Base-by-base conservation (phyloP, 805 yeast species). In the Pichia exigua region DNA sequence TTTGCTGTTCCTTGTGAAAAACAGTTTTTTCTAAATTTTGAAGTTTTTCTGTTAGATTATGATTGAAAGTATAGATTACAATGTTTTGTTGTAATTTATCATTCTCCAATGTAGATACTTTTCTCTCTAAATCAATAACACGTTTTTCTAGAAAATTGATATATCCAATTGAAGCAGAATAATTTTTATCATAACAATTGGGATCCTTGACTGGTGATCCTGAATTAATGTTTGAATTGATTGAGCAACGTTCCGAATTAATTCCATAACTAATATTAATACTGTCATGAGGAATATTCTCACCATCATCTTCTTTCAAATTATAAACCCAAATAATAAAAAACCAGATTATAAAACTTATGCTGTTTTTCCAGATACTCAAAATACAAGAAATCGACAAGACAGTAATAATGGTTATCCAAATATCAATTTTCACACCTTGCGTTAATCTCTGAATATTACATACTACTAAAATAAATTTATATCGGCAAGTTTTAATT, bases 11-110 rank as follows among this genome's bases (percentile, higher is more conserved):
- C n/a, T 35, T 41, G 22, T 50, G 40, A 11, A 44, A 39, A 15
- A 49, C 5, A 4, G 8, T 12, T 30, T 50, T 54, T 15, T 55
- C 58, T 12, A 55, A 27, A 42, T 46, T 48, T 27, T 51, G 43
- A 11, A 55, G 42, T 45, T 52, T 50, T 12, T 50, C 50, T 22
- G 46, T 50, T n/a, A 55, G 27, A 9, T 45, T 46, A 35, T 55
- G 54, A 22, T 50, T 50, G 26, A 48, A 45, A 3, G 54, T 50
- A 30, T 53, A 50, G n/a, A 53, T 44, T 0, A 50, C 12, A 6
- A 55, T 53, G n/a, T 47, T 55, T 42, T 53, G 56, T 17, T 53
- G 53, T 9, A 55, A 20, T 42, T 49, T 53, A 24, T 53, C 51
- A n/a, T 48, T 44, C 43, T 55, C 56, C 5, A 55, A 30, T 17